Percentiles rank a stretch among this genome's conserved stretches.
These are phyloP conservation scores for Penicillium paneum DNA, from an alignment of 2,329 filamentous ascomycete species.

Conservation along the genomic window DNA sequence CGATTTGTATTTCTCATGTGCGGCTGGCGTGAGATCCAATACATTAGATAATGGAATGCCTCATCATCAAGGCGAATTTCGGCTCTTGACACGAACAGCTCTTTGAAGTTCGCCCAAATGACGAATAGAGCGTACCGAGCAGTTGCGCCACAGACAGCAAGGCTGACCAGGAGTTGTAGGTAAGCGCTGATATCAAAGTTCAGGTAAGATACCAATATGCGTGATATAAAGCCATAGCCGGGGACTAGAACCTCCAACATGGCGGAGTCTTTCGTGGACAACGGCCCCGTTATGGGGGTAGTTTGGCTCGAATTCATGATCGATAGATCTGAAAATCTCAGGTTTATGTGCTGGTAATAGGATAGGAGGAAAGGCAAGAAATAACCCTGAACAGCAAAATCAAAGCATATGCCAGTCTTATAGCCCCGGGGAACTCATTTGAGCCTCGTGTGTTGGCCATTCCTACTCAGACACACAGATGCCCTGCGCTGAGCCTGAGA, in stretches of 20 bases:
- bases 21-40: constrained; percentile 62
- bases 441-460: constrained; percentile 4
- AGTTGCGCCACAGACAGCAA: constrained; percentile 50
- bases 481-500: background rate
- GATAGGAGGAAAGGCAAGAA: background rate
- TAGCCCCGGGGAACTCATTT: background rate
- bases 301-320: constrained; percentile 21
- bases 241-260: constrained; percentile 63
- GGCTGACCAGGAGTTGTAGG: constrained; percentile 55
- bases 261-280: constrained; percentile 24
- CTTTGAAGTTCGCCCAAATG: constrained; percentile 49
- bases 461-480: background rate
- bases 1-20: constrained; percentile 60
- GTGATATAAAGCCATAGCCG: constrained; percentile 59
- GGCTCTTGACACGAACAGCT: constrained; percentile 62
- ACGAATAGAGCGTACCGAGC: constrained; percentile 54
- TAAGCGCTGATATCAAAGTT: constrained; percentile 63
- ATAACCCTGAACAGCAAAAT: background rate
- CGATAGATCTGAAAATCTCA: background rate
- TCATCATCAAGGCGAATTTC: constrained; percentile 68
- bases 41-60: constrained; percentile 69
- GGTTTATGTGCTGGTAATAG: background rate
- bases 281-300: constrained; percentile 5
- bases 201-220: constrained; percentile 54
- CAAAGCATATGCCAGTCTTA: background rate